Evolutionary conservation across 176 grass and related monocot species (phyloP).

Genomic region (Hsuehochloa calcarea): DNA sequence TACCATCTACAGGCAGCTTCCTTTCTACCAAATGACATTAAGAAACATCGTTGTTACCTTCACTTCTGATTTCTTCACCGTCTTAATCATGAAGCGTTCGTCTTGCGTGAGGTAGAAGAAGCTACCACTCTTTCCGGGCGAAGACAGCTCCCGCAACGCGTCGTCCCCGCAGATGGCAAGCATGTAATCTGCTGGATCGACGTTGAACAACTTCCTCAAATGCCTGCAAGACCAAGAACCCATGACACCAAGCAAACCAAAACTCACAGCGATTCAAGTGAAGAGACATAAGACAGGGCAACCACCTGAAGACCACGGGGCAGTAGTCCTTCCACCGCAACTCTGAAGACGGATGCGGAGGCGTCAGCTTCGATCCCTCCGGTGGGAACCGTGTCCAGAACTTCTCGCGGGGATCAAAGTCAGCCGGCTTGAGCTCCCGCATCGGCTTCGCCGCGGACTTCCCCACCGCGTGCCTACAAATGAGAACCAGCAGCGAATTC

Average conservation of each 20-base stretch:
- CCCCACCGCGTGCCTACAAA: conserved; percentile 44
- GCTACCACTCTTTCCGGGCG: conserved; percentile 76
- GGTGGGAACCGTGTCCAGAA: conserved; percentile 55
- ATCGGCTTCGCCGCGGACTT: conserved; percentile 13
- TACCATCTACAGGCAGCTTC: neutral
- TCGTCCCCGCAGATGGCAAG: conserved; percentile 37
- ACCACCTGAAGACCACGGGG: conserved; percentile 55
- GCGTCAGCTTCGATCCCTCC: conserved; percentile 40
- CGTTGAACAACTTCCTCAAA: conserved; percentile 63
- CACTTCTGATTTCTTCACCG: conserved; percentile 74
- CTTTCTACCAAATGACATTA: neutral
- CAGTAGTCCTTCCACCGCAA: conserved; percentile 68
- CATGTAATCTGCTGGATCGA: conserved; percentile 19
- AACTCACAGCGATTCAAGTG: neutral
- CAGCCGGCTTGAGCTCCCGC: conserved; percentile 30
- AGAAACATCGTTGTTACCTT: conserved; percentile 11
- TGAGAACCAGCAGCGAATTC: neutral
- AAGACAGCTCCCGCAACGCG: conserved; percentile 63
- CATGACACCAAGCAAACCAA: too few relatives aligned
- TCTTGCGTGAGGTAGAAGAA: conserved; percentile 87
- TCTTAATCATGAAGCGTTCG: conserved; percentile 85
- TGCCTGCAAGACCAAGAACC: conserved; percentile 24
- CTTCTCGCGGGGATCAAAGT: conserved; percentile 52
- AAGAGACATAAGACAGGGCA: neutral
- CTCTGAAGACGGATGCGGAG: conserved; percentile 39